Evolutionary conservation across 345 rosid genomes (phyloP).

Genomic region (Eucalyptus marginata): DNA sequence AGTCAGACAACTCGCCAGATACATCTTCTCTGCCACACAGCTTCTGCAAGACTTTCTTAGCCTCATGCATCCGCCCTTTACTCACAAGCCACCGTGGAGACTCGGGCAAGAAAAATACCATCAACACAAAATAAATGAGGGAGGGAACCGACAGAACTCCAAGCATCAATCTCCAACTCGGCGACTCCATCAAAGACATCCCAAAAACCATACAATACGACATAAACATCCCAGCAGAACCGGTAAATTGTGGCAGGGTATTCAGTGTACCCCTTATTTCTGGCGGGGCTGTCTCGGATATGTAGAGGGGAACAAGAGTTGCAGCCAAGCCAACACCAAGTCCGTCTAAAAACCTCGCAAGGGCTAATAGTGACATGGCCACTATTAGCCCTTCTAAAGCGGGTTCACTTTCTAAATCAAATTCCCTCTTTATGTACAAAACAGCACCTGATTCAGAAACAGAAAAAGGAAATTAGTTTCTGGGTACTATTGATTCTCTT

Average conservation of each 20-base stretch:
- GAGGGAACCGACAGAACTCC: slow-evolving; percentile 5
- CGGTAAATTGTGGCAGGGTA: slow-evolving; percentile 5
- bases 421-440: slow-evolving; percentile 7
- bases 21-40: slow-evolving; percentile 7
- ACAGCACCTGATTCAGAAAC: not conserved
- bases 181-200: slow-evolving; percentile 1
- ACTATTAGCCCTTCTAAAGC: slow-evolving; percentile 4
- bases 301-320: slow-evolving; percentile 6
- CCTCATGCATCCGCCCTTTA: slow-evolving; percentile 4
- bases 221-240: slow-evolving; percentile 6
- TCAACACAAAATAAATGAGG: not conserved
- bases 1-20: not conserved
- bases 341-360: slow-evolving; percentile 7
- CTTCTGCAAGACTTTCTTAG: slow-evolving; percentile 8
- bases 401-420: slow-evolving; percentile 1
- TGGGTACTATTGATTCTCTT: not conserved
- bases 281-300: slow-evolving; percentile 7
- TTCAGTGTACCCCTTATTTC: slow-evolving; percentile 10
- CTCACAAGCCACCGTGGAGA: slow-evolving; percentile 10
- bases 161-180: slow-evolving; percentile 9
- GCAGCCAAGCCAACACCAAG: slow-evolving; percentile 5
- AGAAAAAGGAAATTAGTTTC: not conserved
- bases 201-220: slow-evolving; percentile 8
- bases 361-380: slow-evolving; percentile 4
- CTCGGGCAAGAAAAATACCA: slow-evolving; percentile 5